Percentiles rank a stretch among this genome's conserved stretches.
Conservation (phyloP, 139 green algal species). For the Trebouxia sp. region DNA sequence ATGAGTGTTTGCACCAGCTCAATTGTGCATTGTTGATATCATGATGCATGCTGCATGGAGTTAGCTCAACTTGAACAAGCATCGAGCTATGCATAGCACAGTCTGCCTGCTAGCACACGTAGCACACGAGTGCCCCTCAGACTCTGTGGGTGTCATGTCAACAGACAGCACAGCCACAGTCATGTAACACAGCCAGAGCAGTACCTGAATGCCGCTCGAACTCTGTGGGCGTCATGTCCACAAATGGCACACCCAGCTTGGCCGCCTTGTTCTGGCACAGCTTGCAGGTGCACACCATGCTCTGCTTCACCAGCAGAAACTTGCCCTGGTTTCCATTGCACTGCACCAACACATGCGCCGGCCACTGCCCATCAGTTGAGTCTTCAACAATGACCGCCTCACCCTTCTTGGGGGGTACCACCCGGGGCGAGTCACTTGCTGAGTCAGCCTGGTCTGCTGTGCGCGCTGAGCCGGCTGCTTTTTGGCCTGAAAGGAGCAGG, state of each 20-base stretch:
- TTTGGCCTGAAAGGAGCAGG: not conserved
- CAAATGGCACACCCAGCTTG: conserved; percentile 2
- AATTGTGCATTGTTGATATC: too few relatives aligned
- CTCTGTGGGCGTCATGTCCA: conserved; percentile 67
- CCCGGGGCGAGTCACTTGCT: not conserved
- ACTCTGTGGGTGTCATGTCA: too few relatives aligned
- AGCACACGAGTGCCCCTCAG: too few relatives aligned
- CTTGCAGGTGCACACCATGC: conserved; percentile 37
- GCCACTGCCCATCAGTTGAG: not conserved
- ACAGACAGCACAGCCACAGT: too few relatives aligned
- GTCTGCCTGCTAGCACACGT: too few relatives aligned
- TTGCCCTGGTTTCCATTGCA: conserved; percentile 35
- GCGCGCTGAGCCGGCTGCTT: not conserved
- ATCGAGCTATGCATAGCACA: too few relatives aligned
- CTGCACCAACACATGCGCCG: conserved; percentile 23
- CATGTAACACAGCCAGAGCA: not conserved
- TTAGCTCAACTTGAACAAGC: too few relatives aligned
- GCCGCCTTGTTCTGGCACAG: conserved; percentile 25
- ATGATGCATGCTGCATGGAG: too few relatives aligned
- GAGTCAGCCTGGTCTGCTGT: not conserved
- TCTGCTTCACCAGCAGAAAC: conserved; percentile 26
- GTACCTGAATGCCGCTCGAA: conserved; percentile 68
- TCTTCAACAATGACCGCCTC: not conserved
- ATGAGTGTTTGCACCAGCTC: too few relatives aligned
- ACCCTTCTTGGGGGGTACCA: not conserved